Evolutionary conservation across 768 basidiomycete species (phyloP), one percentile per base, ranked within the genome.

Genomic region (Rhodotorula kratochvilovae): DNA sequence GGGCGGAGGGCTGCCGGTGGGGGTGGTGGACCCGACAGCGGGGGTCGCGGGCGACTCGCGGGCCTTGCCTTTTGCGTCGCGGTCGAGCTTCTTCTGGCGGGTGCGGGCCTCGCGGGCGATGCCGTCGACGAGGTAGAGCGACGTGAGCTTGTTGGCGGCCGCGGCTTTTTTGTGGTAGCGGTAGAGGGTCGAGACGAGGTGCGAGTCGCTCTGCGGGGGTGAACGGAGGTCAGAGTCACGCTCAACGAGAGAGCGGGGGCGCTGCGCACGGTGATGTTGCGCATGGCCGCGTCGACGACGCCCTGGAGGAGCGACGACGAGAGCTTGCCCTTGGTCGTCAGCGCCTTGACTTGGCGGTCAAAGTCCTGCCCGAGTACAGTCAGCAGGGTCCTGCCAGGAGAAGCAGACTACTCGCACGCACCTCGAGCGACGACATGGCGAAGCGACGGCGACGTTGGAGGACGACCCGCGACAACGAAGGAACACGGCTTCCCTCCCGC

Each of bases 51-150:
- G 51, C 21, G 60, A 54, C 31, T 56, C 72, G 48, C 90, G 91
- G 72, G 89, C 88, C 76, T 82, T 92, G 73, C 89, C 87, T 63
- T 87, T 84, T 29, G 19, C 42, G 39, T 72, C 76, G 46, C 76
- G 70, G 42, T 55, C 72, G 55, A 90, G 90, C 73, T 89, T 89
- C 77, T 82, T 87, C 56, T 84, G 86, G 58, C 87, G 84, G 68
- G 83, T 83, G 69, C 87, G 85, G 29, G 92, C 91, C 27, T 89
- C 92, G 68, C 95, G 88, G 54, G 91, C 86, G 71, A 99, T 84
- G 29, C 94, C 90, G 81, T 99, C 94, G 79, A 99, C 91, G 51
- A 89, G 87, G 81, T 98, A 99, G 61, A 99, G 84, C 81, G 92
- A 92, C 50, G 86, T 87, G 69, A 94, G 86, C 79, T 97, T 95